Conservation (phyloP, 352 stramenopile genomes). For the Plasmopara viticola region DNA sequence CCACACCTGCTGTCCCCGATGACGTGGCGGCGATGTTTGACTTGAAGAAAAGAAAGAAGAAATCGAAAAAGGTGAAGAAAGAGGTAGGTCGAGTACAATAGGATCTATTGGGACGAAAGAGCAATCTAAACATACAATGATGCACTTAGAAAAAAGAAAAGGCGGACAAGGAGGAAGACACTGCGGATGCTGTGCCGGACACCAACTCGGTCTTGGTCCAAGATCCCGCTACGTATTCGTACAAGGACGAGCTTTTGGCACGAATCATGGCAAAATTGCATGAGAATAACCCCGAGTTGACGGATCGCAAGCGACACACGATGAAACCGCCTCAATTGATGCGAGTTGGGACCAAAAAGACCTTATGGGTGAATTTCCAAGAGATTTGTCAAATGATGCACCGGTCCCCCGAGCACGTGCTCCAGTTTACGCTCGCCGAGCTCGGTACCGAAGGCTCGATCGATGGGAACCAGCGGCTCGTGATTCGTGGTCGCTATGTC, state of each 20-base stretch:
- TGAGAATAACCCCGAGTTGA: constrained; percentile 95
- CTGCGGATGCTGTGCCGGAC: constrained; percentile 25
- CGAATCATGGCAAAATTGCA: constrained; percentile 92
- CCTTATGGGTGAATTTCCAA: constrained; percentile 98
- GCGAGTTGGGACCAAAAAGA: constrained; percentile 96
- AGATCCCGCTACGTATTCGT: constrained; percentile 91
- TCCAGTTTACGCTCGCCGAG: constrained; percentile 99
- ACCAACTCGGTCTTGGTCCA: constrained; percentile 61
- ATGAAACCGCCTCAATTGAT: constrained; percentile 89
- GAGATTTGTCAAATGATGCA: constrained; percentile 99
- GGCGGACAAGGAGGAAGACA: constrained; percentile 19
- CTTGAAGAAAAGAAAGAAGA: constrained; percentile 89
- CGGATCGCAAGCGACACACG: constrained; percentile 91
- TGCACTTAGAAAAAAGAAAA: constrained; percentile 55
- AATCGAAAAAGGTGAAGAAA: constrained; percentile 91
- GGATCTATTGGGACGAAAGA: no score
- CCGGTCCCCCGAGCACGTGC: constrained; percentile 96
- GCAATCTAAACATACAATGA: no score
- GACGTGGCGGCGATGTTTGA: constrained; percentile 89
- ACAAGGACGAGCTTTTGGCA: constrained; percentile 92
- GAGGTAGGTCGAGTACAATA: constrained; percentile 24
- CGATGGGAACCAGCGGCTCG: constrained; percentile 97
- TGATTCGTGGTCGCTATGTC: constrained; percentile 97
- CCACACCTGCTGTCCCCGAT: constrained; percentile 52
- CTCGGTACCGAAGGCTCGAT: constrained; percentile 99